A percentile compares a stretch with the other conserved stretches of the same genome.
These are phyloP conservation scores for Besnoitia besnoiti DNA, from an alignment of 169 alveolate species.

Conservation along the genomic window DNA sequence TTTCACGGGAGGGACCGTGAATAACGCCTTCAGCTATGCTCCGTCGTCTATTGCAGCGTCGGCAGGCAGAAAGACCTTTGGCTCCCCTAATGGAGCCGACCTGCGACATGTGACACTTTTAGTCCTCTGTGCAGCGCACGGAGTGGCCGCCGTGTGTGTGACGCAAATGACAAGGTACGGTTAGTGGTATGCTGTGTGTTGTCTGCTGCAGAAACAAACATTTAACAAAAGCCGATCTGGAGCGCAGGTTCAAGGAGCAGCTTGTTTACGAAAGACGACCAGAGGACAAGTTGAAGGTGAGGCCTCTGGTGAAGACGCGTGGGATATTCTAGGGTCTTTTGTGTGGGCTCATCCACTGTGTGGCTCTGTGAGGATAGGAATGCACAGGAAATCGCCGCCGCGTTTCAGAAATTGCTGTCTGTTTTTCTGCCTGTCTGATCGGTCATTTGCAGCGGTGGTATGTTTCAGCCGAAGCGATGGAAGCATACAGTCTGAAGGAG, in stretches of 20 bases:
- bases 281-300: conserved; percentile 56
- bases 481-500: conserved; percentile 44
- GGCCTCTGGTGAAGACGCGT: neutral
- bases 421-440: neutral
- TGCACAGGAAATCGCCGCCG: neutral
- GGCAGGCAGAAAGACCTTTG: too few relatives aligned
- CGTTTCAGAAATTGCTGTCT: neutral
- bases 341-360: too few relatives aligned
- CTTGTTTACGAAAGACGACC: conserved; percentile 61
- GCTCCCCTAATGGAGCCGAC: too few relatives aligned
- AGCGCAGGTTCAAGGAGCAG: conserved; percentile 54
- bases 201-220: conserved; percentile 41
- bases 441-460: conserved; percentile 56
- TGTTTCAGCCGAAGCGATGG: conserved; percentile 49
- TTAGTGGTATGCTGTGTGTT: too few relatives aligned
- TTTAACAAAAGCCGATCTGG: conserved; percentile 54
- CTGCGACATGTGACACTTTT: too few relatives aligned
- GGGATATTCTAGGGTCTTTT: too few relatives aligned
- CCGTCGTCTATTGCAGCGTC: too few relatives aligned
- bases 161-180: too few relatives aligned
- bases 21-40: too few relatives aligned
- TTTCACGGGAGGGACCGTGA: too few relatives aligned
- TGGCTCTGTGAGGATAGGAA: neutral
- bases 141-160: too few relatives aligned
- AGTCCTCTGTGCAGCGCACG: too few relatives aligned